Base-by-base conservation (phyloP, 306 rosid species). In the Boehmeria nivea region DNA sequence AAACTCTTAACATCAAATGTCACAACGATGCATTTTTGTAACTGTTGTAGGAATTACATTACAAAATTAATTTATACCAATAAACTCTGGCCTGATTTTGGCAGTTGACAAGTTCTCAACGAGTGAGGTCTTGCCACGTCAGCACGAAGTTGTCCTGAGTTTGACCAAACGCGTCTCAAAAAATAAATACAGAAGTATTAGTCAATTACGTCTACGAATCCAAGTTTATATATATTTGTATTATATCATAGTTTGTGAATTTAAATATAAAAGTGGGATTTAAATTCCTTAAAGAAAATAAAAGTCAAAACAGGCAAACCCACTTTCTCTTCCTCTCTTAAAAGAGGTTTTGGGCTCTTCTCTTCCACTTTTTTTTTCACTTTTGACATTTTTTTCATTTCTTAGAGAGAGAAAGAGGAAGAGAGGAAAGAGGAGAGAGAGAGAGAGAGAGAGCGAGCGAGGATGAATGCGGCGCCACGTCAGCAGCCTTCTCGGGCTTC, bases 391-490 rank as follows among this genome's bases (percentile, higher is more conserved):
- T 13, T 46, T 46, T 7, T 6, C 16, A 22, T 50, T 12, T 4
- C 18, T 3, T 11, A 10, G 40, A 36, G 19, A 11, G 54, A 6
- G 13, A n/a, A n/a, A n/a, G n/a, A n/a, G n/a, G n/a, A n/a, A n/a
- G n/a, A n/a, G n/a, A n/a, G n/a, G 20, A 8, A 21, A 15, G 25
- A 20, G 26, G n/a, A n/a, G 20, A 8, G 33, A 15, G 25, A 20
- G 26, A 24, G 24, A 27, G 43, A 38, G 23, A 12, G 13, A 11
- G 23, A 13, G 33, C 6, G 17, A 38, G 26, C 8, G 51, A 23
- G 50, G 25, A 58, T 59, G 57, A 57, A 60, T 50, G 42, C 76
- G n/a, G 57, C 75, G 76, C 39, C 73, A 51, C 76, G 49, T 60
- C 81, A 28, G 64, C 57, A 57, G 27, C 31, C 44, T 14, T 49